These are phyloP conservation scores for Coffea canephora DNA, from an alignment of 257 asterid genomes.

Conservation along the genomic window DNA sequence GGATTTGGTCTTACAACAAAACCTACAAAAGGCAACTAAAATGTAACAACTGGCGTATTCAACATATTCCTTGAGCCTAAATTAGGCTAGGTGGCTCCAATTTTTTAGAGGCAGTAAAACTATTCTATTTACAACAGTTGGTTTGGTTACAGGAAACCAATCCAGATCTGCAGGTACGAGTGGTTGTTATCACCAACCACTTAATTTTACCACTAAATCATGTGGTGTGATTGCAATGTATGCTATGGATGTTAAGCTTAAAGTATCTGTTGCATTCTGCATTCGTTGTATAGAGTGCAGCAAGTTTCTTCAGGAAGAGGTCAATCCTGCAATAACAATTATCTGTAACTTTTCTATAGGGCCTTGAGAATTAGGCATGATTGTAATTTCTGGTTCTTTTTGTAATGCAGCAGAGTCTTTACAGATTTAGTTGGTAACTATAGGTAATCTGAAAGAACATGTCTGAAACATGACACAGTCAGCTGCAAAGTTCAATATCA, in stretches of 20 bases:
- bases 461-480: too few relatives aligned
- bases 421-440: too few relatives aligned
- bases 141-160: background rate
- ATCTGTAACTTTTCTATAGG: too few relatives aligned
- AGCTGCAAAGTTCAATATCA: too few relatives aligned
- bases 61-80: background rate
- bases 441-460: too few relatives aligned
- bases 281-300: background rate
- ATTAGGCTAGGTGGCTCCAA: background rate
- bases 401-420: too few relatives aligned
- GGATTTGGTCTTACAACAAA: conserved; percentile 64
- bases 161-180: background rate
- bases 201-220: background rate
- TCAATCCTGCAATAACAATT: too few relatives aligned
- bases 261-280: background rate
- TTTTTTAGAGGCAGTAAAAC: background rate
- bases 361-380: too few relatives aligned
- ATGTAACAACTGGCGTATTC: background rate
- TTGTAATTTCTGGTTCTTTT: too few relatives aligned
- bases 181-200: background rate
- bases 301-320: background rate
- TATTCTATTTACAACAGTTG: too few relatives aligned
- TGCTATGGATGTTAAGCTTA: background rate
- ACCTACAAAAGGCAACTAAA: conserved; percentile 24
- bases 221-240: background rate